Conservation (phyloP, 352 stramenopile genomes). For the Pythium phragmitis region DNA sequence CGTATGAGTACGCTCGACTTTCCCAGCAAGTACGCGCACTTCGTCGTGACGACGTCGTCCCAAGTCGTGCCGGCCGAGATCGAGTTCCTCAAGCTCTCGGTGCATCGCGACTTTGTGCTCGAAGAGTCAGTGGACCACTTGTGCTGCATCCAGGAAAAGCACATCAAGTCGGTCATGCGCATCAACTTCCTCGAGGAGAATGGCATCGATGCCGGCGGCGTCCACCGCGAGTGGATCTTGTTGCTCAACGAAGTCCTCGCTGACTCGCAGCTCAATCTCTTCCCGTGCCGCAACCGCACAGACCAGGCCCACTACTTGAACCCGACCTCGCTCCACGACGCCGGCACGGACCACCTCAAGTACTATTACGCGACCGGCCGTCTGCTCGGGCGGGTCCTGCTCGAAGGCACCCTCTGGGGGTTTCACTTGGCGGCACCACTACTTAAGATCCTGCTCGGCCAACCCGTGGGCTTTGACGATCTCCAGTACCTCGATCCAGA, state of each 20-base stretch:
- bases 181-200: conserved; percentile 57
- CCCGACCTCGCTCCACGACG: conserved; percentile 51
- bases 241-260: conserved; percentile 66
- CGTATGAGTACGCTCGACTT: conserved; percentile 45
- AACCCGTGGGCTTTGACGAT: conserved; percentile 93
- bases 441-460: conserved; percentile 96
- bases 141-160: conserved; percentile 36
- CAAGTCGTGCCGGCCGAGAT: conserved; percentile 61
- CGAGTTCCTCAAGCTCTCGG: conserved; percentile 61
- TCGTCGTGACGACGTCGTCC: conserved; percentile 66
- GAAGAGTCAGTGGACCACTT: conserved; percentile 57
- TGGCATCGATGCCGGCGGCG: conserved; percentile 53
- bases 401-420: conserved; percentile 91
- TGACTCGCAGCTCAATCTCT: conserved; percentile 47
- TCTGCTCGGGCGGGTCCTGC: conserved; percentile 54
- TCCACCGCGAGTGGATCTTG: conserved; percentile 77
- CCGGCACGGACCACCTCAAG: conserved; percentile 65
- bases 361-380: conserved; percentile 64
- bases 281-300: conserved; percentile 48
- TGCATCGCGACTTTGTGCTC: conserved; percentile 43
- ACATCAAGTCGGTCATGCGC: conserved; percentile 36
- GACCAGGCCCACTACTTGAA: conserved; percentile 67
- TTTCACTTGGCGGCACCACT: conserved; percentile 94
- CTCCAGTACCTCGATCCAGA: conserved; percentile 82
- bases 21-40: conserved; percentile 72